Conservation (phyloP, 306 rosid genomes). For the Psophocarpus tetragonolobus region DNA sequence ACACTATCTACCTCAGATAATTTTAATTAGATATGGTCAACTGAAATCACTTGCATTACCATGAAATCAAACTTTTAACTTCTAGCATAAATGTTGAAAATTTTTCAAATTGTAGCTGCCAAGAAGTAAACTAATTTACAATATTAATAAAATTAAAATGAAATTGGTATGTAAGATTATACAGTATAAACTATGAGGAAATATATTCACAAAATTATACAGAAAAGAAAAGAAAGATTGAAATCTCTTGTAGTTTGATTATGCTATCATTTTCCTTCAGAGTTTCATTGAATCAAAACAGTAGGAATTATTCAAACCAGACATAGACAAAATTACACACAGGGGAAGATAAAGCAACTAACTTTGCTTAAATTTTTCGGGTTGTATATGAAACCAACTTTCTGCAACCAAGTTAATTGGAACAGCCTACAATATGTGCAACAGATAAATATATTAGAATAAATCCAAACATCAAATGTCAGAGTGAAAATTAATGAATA, state of each 20-base stretch:
- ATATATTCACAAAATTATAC: neutral
- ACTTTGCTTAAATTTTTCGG: constrained; percentile 68
- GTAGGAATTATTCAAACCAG: constrained; percentile 20
- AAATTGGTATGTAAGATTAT: neutral
- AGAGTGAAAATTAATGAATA: neutral
- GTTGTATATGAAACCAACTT: constrained; percentile 82
- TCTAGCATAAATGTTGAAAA: neutral
- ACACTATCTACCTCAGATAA: neutral
- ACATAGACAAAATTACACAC: constrained; percentile 27
- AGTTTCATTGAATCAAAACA: constrained; percentile 13
- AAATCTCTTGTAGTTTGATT: constrained; percentile 10
- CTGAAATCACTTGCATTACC: neutral
- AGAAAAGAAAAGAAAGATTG: constrained; percentile 11
- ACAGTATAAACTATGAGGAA: neutral
- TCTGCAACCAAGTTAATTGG: constrained; percentile 86
- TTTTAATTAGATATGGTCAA: constrained; percentile 15
- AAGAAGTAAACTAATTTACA: constrained; percentile 20
- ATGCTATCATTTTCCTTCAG: neutral
- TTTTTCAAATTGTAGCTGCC: neutral
- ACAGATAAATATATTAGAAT: constrained; percentile 9
- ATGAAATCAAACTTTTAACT: constrained; percentile 21
- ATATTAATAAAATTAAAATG: neutral
- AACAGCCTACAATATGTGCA: constrained; percentile 73
- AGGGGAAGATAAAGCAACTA: constrained; percentile 63
- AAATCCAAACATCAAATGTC: constrained; percentile 4